Base-by-base conservation (phyloP, 495 filamentous ascomycete genomes). In the Letharia columbiana region DNA sequence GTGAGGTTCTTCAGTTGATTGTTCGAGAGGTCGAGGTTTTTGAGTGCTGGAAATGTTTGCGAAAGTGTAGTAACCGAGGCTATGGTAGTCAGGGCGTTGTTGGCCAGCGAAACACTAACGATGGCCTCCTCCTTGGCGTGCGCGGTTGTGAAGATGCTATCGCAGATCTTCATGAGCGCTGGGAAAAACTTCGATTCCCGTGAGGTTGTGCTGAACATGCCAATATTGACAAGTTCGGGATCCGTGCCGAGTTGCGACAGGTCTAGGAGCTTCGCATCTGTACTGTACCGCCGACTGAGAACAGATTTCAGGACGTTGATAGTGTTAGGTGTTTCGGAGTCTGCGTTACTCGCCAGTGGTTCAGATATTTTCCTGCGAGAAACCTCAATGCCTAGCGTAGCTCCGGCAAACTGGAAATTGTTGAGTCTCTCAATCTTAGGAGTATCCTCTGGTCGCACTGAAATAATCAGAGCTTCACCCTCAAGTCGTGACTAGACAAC, bases 121-220 rank as follows among this genome's bases (percentile, higher is more conserved):
- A 98, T 83, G 7, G 86, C 86, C 39, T 91, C 85, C 37, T 83
- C 82, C 72, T 91, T 90, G 41, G 86, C 81, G 23, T 87, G 76
- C 7, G 81, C 60, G 39, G 77, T 85, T 67, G 83, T 83, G 77
- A 94, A 94, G 39, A 85, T 79, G 69, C 83, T 76, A 42, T 90
- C 87, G 73, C 87, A 89, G 44, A 96, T 82, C 64, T 84, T 86
- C 87, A 97, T 91, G 41, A 97, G 78, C 4, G 88, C 92, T 47
- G 89, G 89, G 77, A 97, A 96, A 66, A 96, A 87, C 72, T 96
- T 98, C 59, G 87, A 85, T 39, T 88, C 85, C n/a, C 84, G 87
- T 3, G 86, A 83, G 39, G 79, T 82, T 57, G 78, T 81, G 66
- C 84, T 80, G 76, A 96, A 96, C 45, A 92, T 86, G 33, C 91